Base-by-base conservation (phyloP, 2,329 filamentous ascomycete genomes). In the Onygenales sp. region DNA sequence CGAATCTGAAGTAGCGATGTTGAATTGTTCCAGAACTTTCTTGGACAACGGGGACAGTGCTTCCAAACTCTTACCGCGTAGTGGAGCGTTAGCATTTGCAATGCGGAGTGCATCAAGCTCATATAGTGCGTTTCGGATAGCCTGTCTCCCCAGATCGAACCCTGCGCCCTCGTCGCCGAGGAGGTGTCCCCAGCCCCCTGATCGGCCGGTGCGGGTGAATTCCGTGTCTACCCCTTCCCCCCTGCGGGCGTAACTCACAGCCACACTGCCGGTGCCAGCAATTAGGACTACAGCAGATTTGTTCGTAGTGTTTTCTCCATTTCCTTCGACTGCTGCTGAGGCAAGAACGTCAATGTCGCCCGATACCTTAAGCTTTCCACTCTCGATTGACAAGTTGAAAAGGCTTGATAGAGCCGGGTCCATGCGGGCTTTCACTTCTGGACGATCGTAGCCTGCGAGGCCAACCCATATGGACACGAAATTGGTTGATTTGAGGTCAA, bases 141-240 rank as follows among this genome's bases (percentile, higher is more conserved):
- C 71, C 49, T 66, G 61, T 32, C 67, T 57, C 1, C 73, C 73
- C 11, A 75, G 70, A 1, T 66, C 64, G 56, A 68, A 75, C 2
- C 71, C 73, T 0, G 66, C 67, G 0, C 73, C 73, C 39, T 75
- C 71, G 49, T 76, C 74, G 1, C 73, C 72, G 2, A 76, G 60
- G 5, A 74, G 59, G 53, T 69, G 63, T 2, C 73, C 72, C 73
- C 74, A 75, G 10, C 74, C 74, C 2, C 73, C 73, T 4, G 64
- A 63, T 2, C 73, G 64, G n/a, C 63, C 65, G 2, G 64, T 63
- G 1, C 65, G 64, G 6, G 57, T 43, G 36, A 67, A 64, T 31
- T 48, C 52, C 8, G 42, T 32, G n/a, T 52, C 45, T 0, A 52
- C 50, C 13, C 59, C 51, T n/a, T 39, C 9, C 9, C 13, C 36